phyloP scores from a whole-genome alignment of 1,284 basidiomycete species.

The Cutaneotrichosporon sp. region DNA sequence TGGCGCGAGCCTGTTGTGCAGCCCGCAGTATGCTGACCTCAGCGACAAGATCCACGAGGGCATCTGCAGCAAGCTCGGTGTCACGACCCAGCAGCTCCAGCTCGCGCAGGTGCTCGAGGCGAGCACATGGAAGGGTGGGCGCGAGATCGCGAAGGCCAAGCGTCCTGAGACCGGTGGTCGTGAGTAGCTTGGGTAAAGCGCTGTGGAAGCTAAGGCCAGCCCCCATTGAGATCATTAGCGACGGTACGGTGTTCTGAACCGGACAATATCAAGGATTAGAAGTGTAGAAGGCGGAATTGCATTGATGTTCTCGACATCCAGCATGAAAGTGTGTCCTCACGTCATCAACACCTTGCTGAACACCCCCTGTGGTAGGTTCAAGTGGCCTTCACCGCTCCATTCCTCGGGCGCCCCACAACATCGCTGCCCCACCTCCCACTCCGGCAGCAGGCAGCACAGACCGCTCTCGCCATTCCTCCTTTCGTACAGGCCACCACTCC shows the following conservation, averaged over 20 bases:
- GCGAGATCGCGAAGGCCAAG: slow-evolving; percentile 81
- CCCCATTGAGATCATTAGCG: slow-evolving; percentile 42
- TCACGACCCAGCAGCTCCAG: slow-evolving; percentile 57
- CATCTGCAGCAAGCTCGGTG: slow-evolving; percentile 64
- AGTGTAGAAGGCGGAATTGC: neutral
- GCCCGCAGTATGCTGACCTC: too few species aligned
- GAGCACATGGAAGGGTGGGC: slow-evolving; percentile 93
- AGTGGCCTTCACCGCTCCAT: too few species aligned
- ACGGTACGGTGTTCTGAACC: slow-evolving; percentile 39
- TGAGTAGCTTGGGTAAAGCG: slow-evolving; percentile 15
- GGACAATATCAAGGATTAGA: neutral
- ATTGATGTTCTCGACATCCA: neutral
- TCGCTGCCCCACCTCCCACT: neutral
- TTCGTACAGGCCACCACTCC: neutral
- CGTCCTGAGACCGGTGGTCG: slow-evolving; percentile 68
- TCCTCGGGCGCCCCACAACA: neutral
- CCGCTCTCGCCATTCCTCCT: neutral
- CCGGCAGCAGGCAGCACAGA: neutral
- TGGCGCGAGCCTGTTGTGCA: neutral
- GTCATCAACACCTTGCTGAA: neutral
- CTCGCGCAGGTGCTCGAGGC: slow-evolving; percentile 89
- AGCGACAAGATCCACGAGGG: slow-evolving; percentile 78
- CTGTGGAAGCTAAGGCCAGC: slow-evolving; percentile 19
- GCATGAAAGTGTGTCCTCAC: slow-evolving; percentile 1
- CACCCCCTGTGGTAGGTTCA: neutral